Conservation (phyloP, 2,329 filamentous ascomycete species). For the Alternaria incomplexa region DNA sequence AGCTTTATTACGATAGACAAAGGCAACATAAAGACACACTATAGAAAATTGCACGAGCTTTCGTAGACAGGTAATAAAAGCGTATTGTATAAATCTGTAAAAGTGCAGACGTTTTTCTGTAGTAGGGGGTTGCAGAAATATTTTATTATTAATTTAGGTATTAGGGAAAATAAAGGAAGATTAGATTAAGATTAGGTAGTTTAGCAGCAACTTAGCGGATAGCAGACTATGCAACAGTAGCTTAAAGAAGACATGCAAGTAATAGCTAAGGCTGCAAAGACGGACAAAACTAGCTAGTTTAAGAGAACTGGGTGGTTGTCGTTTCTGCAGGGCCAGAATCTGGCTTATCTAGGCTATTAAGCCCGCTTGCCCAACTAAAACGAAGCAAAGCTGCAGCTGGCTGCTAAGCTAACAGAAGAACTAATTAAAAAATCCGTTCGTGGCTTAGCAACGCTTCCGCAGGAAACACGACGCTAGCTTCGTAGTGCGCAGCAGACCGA, state of each 20-base stretch:
- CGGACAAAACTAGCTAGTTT: constrained; percentile 9
- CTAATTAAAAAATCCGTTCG: too few relatives aligned
- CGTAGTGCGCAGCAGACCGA: too few relatives aligned
- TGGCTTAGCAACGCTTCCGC: too few relatives aligned
- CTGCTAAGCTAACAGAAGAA: too few relatives aligned
- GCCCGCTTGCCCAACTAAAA: background rate
- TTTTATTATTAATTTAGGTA: background rate
- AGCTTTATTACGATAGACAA: background rate
- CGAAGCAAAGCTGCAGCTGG: too few relatives aligned
- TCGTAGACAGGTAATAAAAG: background rate
- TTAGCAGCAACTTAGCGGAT: background rate
- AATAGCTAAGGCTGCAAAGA: constrained; percentile 8
- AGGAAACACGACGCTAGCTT: too few relatives aligned
- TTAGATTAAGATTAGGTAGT: background rate
- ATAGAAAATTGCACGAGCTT: background rate
- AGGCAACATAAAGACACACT: background rate
- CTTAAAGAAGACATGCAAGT: background rate
- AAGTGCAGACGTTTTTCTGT: background rate
- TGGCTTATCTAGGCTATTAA: background rate
- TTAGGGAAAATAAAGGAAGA: background rate
- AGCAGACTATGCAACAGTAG: background rate
- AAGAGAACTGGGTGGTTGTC: constrained; percentile 6
- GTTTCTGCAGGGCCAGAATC: background rate
- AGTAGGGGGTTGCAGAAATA: background rate
- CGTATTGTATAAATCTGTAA: background rate